Percentiles rank a stretch among this genome's conserved stretches.
Conservation (phyloP, 75 land plant genomes). For the Selaginella tamariscina region DNA sequence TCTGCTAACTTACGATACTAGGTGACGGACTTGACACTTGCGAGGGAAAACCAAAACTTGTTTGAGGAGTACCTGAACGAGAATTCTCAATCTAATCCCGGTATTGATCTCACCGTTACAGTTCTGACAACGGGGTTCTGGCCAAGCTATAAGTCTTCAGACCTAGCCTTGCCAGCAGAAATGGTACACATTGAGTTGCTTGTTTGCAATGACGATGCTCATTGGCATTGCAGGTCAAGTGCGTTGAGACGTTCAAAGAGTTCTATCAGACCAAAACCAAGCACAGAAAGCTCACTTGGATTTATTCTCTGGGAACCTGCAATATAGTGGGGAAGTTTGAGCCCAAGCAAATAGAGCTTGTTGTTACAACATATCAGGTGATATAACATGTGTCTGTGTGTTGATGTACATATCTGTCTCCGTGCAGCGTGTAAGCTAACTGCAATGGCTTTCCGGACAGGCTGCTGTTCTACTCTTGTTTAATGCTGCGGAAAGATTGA, state of each 20-base stretch:
- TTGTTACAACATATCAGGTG: slow-evolving; percentile 92
- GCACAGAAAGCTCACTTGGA: slow-evolving; percentile 93
- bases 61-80: slow-evolving; percentile 85
- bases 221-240: slow-evolving; percentile 49
- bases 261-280: slow-evolving; percentile 90
- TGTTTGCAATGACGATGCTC: not conserved
- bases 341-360: slow-evolving; percentile 58
- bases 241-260: slow-evolving; percentile 82
- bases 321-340: slow-evolving; percentile 76
- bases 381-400: not conserved
- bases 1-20: slow-evolving; percentile 14
- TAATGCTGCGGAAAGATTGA: slow-evolving; percentile 57
- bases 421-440: not conserved
- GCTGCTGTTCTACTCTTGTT: slow-evolving; percentile 65
- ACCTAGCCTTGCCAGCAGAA: slow-evolving; percentile 85
- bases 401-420: not conserved
- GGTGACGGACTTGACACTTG: slow-evolving; percentile 91
- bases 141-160: slow-evolving; percentile 96
- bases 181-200: slow-evolving; percentile 39
- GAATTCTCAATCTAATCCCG: slow-evolving; percentile 50
- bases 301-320: slow-evolving; percentile 89
- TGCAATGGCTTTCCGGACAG: slow-evolving; percentile 24
- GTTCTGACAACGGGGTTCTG: slow-evolving; percentile 93
- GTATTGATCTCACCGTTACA: slow-evolving; percentile 91
- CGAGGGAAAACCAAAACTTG: slow-evolving; percentile 69